Evolutionary conservation across 306 rosid genomes (phyloP), one percentile per base, ranked within the genome.

Genomic region (Hippophae gyantsensis): DNA sequence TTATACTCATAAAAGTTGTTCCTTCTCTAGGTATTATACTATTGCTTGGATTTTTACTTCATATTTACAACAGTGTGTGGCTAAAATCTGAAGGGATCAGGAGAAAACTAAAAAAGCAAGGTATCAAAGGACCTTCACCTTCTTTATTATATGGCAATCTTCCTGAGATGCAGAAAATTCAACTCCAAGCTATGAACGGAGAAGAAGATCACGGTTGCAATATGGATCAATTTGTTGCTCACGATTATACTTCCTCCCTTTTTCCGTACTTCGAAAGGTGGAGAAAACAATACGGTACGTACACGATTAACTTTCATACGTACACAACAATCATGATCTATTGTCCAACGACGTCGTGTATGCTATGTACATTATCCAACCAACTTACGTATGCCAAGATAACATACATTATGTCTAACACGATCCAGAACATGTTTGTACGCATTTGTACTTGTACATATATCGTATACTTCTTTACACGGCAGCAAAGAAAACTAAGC

Each of bases 231-330:
- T 72, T 80, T 68, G 72, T 83, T 6, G 94, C 84, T 8, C 87
- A 83, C 59, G 96, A 92, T 69, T 85, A 78, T 67, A 83, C 96
- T 53, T 72, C 92, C 60, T 59, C 83, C 6, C 84, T 92, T 79
- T 92, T 92, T 69, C 98, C 98, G 2, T 87, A 79, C 64, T 79
- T 85, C 14, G 96, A 83, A 53, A 85, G 78, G 73, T 92, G 98
- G 98, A 72, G 89, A 57, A 80, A 85, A 62, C 72, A 87, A 81
- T 92, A 87, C 48, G 96, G 96, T 92, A 84, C 12, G 23, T 18
- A 18, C 23, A 18, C 23, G 23, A 18, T 18, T 18, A 18, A 18
- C 1, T 18, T 18, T 18, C 23, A 18, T 18, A 18, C 23, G 23
- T 18, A 18, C 23, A 18, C 23, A 18, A 18, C 23, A 18, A 18